A percentile compares a stretch with the other conserved stretches of the same genome.
Evolutionary conservation across 352 stramenopile species (phyloP).

Genomic region (Phytophthora pseudosyringae): DNA sequence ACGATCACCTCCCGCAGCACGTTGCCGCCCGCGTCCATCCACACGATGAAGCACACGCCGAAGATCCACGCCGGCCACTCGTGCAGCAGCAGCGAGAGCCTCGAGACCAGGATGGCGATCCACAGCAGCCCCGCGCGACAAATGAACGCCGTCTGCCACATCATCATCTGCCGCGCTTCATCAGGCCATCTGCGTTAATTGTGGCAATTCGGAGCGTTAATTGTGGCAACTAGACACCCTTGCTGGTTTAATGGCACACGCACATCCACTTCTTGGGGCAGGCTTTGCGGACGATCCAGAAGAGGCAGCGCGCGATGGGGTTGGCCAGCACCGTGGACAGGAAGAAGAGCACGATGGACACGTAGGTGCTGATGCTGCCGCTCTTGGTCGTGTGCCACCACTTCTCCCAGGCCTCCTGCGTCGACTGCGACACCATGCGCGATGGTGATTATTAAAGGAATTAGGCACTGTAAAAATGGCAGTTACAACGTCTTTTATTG

Average conservation of each 20-base stretch:
- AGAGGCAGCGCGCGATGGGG: conserved; percentile 71
- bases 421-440: conserved; percentile 53
- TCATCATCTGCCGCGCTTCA: conserved; percentile 66
- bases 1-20: conserved; percentile 73
- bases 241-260: conserved; percentile 15
- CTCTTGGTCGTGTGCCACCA: conserved; percentile 67
- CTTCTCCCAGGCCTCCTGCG: conserved; percentile 51
- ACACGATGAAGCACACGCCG: conserved; percentile 76
- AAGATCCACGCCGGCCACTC: conserved; percentile 78
- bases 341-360: conserved; percentile 80
- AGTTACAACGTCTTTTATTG: conserved; percentile 30
- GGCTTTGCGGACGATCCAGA: conserved; percentile 67
- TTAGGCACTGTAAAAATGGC: conserved; percentile 20
- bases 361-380: conserved; percentile 62
- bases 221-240: background rate
- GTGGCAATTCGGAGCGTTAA: background rate
- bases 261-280: conserved; percentile 66
- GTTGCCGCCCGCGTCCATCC: conserved; percentile 71
- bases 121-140: conserved; percentile 72
- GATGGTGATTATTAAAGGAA: background rate
- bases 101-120: conserved; percentile 67
- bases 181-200: conserved; percentile 60
- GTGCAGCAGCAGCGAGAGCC: conserved; percentile 65
- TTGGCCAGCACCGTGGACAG: conserved; percentile 74
- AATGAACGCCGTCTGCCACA: conserved; percentile 78